phyloP scores from a whole-genome alignment of 140 eudicot genomes.

The Ambrosia hybrid region DNA sequence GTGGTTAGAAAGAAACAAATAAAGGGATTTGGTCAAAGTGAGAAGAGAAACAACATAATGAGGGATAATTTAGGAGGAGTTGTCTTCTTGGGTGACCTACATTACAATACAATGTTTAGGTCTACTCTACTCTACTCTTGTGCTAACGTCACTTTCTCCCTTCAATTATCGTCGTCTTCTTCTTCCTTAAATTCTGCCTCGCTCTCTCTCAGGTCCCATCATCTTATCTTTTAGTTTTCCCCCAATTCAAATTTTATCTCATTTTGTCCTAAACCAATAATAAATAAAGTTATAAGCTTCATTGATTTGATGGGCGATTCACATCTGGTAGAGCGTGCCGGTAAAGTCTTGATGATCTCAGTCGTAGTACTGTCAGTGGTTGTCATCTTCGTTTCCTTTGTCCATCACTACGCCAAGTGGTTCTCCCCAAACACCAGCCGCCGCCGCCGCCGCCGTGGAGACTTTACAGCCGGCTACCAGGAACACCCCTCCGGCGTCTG shows the following conservation, averaged over 20 bases:
- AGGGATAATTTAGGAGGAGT: neutral
- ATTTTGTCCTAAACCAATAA: neutral
- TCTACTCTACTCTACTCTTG: neutral
- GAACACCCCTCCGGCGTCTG: slow-evolving; percentile 39
- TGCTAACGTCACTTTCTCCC: neutral
- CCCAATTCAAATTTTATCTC: neutral
- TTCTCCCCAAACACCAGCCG: slow-evolving; percentile 34
- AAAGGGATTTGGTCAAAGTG: too few species aligned
- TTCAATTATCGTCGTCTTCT: neutral
- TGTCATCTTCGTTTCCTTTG: slow-evolving; percentile 39
- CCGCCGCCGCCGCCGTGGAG: slow-evolving; percentile 47
- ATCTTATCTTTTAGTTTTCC: neutral
- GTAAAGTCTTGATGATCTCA: slow-evolving; percentile 55
- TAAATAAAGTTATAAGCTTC: neutral
- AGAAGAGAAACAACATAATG: too few species aligned
- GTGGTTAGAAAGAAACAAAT: too few species aligned
- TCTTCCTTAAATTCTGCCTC: neutral
- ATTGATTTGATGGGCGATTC: slow-evolving; percentile 35
- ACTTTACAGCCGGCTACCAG: slow-evolving; percentile 19
- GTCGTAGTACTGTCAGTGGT: slow-evolving; percentile 48
- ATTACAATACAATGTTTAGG: neutral
- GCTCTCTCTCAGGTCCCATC: neutral
- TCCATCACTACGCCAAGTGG: slow-evolving; percentile 69
- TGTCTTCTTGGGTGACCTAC: neutral
- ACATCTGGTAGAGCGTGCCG: slow-evolving; percentile 44